These are phyloP conservation scores for Diversispora eburnea DNA, from an alignment of 192 early-diverging fungal genomes.

Conservation along the genomic window DNA sequence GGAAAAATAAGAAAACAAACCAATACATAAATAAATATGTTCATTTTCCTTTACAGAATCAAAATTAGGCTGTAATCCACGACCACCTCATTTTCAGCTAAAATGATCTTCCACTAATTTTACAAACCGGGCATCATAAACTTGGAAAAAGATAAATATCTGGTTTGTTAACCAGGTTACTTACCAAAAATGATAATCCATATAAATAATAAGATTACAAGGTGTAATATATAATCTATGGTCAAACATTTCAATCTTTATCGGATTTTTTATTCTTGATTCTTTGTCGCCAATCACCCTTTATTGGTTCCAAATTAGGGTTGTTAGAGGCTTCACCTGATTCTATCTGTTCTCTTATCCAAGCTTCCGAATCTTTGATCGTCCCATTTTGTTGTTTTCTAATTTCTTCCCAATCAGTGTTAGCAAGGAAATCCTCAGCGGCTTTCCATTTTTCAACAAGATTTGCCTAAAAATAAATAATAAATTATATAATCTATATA, in stretches of 20 bases:
- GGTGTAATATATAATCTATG: background rate
- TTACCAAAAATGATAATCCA: too few species aligned
- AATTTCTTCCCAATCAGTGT: slow-evolving; percentile 10
- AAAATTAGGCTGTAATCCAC: too few species aligned
- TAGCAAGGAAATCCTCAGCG: slow-evolving; percentile 13
- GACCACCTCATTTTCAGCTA: too few species aligned
- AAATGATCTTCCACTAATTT: too few species aligned
- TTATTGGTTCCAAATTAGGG: slow-evolving; percentile 20
- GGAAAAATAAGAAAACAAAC: too few species aligned
- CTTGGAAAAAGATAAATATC: too few species aligned
- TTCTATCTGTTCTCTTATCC: slow-evolving; percentile 20
- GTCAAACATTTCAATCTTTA: background rate
- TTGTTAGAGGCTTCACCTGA: slow-evolving; percentile 14
- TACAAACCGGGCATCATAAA: too few species aligned
- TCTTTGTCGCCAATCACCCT: slow-evolving; percentile 17
- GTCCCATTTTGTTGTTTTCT: background rate
- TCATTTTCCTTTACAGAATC: too few species aligned
- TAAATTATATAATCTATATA: too few species aligned
- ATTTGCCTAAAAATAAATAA: background rate
- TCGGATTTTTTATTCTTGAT: slow-evolving; percentile 11
- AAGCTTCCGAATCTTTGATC: slow-evolving; percentile 3
- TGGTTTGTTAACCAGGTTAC: too few species aligned
- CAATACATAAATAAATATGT: too few species aligned
- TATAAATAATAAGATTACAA: too few species aligned
- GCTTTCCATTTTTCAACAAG: slow-evolving; percentile 24